These are phyloP conservation scores for Aspergillus udagawae DNA, from an alignment of 2,329 filamentous ascomycete species.

Conservation along the genomic window DNA sequence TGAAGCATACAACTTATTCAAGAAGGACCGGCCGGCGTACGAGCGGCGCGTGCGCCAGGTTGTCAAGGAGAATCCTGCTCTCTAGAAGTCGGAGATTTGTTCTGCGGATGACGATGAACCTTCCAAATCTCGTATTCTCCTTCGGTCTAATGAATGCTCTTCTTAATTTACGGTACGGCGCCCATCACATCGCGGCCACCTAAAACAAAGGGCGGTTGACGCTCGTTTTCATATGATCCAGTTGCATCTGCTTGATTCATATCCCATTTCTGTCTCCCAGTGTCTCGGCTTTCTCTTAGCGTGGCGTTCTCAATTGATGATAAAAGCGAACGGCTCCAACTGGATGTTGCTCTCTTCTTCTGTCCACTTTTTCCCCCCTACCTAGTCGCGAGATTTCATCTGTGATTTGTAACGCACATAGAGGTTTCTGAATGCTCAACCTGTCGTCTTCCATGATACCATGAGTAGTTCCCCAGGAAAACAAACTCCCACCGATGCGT, in stretches of 20 bases:
- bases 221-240: not conserved
- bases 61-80: constrained; percentile 83
- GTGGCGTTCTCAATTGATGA: not conserved
- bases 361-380: not conserved
- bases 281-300: not conserved
- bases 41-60: constrained; percentile 82
- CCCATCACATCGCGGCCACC: not conserved
- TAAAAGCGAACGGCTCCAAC: not conserved
- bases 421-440: not conserved
- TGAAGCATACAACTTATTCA: constrained; percentile 95
- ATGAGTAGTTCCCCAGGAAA: not conserved
- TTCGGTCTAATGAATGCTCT: not conserved
- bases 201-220: not conserved
- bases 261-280: not conserved
- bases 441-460: not conserved
- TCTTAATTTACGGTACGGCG: not conserved
- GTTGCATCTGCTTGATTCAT: not conserved
- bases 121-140: not conserved
- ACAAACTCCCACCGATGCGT: not conserved
- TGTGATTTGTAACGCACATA: not conserved
- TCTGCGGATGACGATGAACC: not conserved
- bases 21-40: constrained; percentile 82
- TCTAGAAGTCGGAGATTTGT: constrained; percentile 39
- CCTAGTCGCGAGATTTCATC: not conserved
- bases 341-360: not conserved